Conservation (phyloP, 768 basidiomycete species). For the Lactifluus piperatus region DNA sequence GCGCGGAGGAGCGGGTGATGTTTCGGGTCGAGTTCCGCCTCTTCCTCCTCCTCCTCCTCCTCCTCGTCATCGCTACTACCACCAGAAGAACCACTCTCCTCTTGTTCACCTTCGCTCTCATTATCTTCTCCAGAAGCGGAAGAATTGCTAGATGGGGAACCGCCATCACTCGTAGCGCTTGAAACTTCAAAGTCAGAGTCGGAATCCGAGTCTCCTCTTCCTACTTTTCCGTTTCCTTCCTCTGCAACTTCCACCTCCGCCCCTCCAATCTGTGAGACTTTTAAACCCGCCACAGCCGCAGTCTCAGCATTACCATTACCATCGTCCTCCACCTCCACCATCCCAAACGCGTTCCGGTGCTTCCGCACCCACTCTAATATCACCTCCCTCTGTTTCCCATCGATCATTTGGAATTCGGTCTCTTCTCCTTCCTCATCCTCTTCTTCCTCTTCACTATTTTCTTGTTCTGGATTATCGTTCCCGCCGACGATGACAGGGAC, state of each 20-base stretch:
- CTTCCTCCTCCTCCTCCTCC: slow-evolving; percentile 23
- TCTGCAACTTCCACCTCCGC: slow-evolving; percentile 1
- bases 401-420: slow-evolving; percentile 64
- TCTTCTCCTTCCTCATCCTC: slow-evolving; percentile 44
- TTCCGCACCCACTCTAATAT: slow-evolving; percentile 58
- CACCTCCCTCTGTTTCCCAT: slow-evolving; percentile 56
- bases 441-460: slow-evolving; percentile 29
- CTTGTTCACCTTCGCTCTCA: neutral
- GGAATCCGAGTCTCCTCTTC: slow-evolving; percentile 20
- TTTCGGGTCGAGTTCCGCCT: slow-evolving; percentile 41
- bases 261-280: too few species aligned
- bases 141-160: slow-evolving; percentile 25
- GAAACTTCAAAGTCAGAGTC: slow-evolving; percentile 13
- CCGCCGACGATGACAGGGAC: slow-evolving; percentile 30
- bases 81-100: too few species aligned
- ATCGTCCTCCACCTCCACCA: too few species aligned
- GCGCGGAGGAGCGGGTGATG: slow-evolving; percentile 34
- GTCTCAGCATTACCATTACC: neutral
- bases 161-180: slow-evolving; percentile 32
- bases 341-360: slow-evolving; percentile 50
- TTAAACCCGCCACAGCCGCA: neutral
- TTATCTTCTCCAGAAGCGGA: neutral
- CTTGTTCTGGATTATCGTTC: slow-evolving; percentile 20
- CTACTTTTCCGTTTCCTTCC: neutral
- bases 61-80: too few species aligned